These are phyloP conservation scores for Macrolepiota albuminosa DNA, from an alignment of 768 basidiomycete genomes.

Conservation along the genomic window DNA sequence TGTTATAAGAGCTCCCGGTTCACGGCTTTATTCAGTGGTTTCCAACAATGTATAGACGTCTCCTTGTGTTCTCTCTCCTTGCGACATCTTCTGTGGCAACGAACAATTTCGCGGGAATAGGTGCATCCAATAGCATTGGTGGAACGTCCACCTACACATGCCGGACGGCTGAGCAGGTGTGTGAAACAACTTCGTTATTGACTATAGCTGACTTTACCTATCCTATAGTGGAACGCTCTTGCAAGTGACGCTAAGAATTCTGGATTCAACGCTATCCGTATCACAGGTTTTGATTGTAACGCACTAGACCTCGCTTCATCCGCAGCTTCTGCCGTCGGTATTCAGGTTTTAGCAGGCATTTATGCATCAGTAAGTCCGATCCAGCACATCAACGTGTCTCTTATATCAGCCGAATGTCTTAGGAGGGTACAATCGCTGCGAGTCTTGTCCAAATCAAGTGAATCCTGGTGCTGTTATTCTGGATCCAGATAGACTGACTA, in stretches of 20 bases:
- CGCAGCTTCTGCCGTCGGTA: slow-evolving; percentile 25
- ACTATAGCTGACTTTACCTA: no score
- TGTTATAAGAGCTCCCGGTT: not conserved
- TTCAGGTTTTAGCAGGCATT: slow-evolving; percentile 31
- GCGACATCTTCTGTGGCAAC: slow-evolving; percentile 17
- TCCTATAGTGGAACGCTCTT: slow-evolving; percentile 29
- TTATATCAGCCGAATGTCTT: not conserved
- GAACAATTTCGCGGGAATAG: slow-evolving; percentile 30
- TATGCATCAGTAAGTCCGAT: slow-evolving; percentile 22
- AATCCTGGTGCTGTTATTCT: not conserved
- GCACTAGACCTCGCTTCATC: slow-evolving; percentile 30
- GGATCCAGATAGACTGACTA: not conserved
- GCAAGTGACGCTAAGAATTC: slow-evolving; percentile 24
- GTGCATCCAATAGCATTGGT: slow-evolving; percentile 28
- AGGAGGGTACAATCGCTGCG: slow-evolving; percentile 29
- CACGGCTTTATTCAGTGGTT: not conserved
- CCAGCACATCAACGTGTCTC: not conserved
- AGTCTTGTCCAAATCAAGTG: slow-evolving; percentile 25
- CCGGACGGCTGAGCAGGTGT: slow-evolving; percentile 29
- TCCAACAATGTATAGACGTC: not conserved
- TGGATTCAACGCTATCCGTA: slow-evolving; percentile 31
- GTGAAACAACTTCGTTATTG: not conserved
- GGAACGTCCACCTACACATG: slow-evolving; percentile 25
- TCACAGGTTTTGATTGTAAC: slow-evolving; percentile 33
- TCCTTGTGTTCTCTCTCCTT: slow-evolving; percentile 10